phyloP scores from a whole-genome alignment of 2,329 filamentous ascomycete species.

The Botrytis fragariae region DNA sequence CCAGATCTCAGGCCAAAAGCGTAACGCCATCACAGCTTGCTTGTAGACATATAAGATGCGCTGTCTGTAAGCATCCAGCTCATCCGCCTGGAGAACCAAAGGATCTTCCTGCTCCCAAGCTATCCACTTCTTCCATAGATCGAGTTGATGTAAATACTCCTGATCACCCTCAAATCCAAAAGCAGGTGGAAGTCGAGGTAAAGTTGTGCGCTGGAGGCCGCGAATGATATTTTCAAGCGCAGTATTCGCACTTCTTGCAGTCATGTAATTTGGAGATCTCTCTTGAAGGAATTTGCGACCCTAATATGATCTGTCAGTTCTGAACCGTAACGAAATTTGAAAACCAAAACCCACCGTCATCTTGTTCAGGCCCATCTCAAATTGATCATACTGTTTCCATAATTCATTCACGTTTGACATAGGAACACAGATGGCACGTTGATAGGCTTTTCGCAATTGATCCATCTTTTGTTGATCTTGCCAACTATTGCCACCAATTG shows the following conservation, averaged over 20 bases:
- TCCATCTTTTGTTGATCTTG: conserved; percentile 99
- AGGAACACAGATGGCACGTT: conserved; percentile 83
- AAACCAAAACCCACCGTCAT: conserved; percentile 62
- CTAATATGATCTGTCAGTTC: conserved; percentile 44
- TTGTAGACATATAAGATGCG: conserved; percentile 89
- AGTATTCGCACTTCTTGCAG: conserved; percentile 84
- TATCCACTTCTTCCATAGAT: conserved; percentile 92
- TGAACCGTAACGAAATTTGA: background rate
- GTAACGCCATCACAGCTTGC: conserved; percentile 86
- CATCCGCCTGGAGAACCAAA: conserved; percentile 79
- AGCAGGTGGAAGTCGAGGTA: conserved; percentile 79
- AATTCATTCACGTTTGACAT: conserved; percentile 78
- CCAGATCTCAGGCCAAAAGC: conserved; percentile 96
- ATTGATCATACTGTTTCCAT: conserved; percentile 98
- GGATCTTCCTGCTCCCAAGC: conserved; percentile 93
- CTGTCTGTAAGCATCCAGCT: conserved; percentile 69
- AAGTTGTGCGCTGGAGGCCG: conserved; percentile 70
- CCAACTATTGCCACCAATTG: conserved; percentile 82
- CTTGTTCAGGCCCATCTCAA: conserved; percentile 93
- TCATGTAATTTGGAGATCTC: conserved; percentile 91
- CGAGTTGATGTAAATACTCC: conserved; percentile 80
- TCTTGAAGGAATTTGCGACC: conserved; percentile 94
- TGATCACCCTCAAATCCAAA: conserved; percentile 83
- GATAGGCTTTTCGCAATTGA: conserved; percentile 84
- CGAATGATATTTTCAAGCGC: conserved; percentile 86